Base-by-base conservation (phyloP, 768 basidiomycete genomes). In the Hydnum rufescens region DNA sequence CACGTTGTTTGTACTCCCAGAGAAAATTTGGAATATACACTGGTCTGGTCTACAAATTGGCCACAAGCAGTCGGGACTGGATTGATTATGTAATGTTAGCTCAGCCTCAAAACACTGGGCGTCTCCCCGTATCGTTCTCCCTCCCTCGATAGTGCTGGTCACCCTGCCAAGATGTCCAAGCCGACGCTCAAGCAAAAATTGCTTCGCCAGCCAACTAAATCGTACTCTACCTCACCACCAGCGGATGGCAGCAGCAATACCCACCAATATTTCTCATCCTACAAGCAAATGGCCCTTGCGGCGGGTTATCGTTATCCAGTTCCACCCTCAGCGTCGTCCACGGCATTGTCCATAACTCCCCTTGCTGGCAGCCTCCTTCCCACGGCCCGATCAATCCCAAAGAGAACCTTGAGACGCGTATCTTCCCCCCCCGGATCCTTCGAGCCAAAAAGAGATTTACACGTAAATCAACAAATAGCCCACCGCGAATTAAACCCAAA, bases 151-250 rank as follows among this genome's bases (percentile, higher is more conserved):
- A n/a, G n/a, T n/a, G n/a, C n/a, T n/a, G n/a, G n/a, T n/a, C n/a
- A n/a, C n/a, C n/a, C n/a, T n/a, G n/a, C n/a, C n/a, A n/a, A n/a
- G n/a, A 51, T 51, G 49, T 16, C 49, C 6, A 50, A 32, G 32
- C 49, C 49, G 16, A 50, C 49, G 16, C 49, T 50, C 49, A 50
- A 30, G 18, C 49, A 50, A 32, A 18, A 18, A 16, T 18, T 50
- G 32, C 32, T 50, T 1, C 28, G 49, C 26, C 49, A 30, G 28
- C 49, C 49, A 8, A 50, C 49, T 13, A 8, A 32, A 16, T 30
- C 29, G 6, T 50, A 50, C 32, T 25, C 32, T 16, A 31, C 23
- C 0, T 13, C 13, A 39, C 13, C 36, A 39, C 13, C 13, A 39
- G 36, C n/a, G n/a, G n/a, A n/a, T n/a, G n/a, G n/a, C n/a, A n/a